Percentiles rank a stretch among this genome's conserved stretches.
These are phyloP conservation scores for Globisporangium ultimum DNA, from an alignment of 352 stramenopile genomes.

Conservation along the genomic window DNA sequence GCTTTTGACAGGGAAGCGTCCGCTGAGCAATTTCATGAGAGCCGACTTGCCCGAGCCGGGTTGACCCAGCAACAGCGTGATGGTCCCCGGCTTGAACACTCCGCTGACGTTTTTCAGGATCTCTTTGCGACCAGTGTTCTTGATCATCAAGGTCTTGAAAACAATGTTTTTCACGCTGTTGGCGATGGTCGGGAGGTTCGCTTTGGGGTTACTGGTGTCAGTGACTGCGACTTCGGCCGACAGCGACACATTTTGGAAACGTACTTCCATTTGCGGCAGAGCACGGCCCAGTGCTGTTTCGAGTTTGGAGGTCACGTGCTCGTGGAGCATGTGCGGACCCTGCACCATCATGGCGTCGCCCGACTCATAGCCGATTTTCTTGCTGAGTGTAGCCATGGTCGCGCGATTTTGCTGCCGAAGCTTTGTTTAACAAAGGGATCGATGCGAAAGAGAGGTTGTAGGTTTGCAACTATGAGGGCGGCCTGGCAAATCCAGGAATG, in stretches of 20 bases:
- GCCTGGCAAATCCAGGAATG: too few species aligned
- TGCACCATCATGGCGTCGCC: slow-evolving; percentile 17
- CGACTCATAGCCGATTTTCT: slow-evolving; percentile 3
- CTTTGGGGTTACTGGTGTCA: slow-evolving; percentile 9
- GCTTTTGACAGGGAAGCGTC: slow-evolving; percentile 8
- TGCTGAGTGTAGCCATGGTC: neutral
- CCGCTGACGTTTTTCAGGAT: slow-evolving; percentile 22
- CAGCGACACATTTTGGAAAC: slow-evolving; percentile 24
- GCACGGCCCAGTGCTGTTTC: slow-evolving; percentile 22
- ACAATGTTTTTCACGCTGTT: slow-evolving; percentile 27
- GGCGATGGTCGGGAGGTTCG: slow-evolving; percentile 33
- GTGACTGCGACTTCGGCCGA: slow-evolving; percentile 17
- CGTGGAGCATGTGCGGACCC: slow-evolving; percentile 26
- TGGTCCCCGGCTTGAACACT: slow-evolving; percentile 21
- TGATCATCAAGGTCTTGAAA: slow-evolving; percentile 10
- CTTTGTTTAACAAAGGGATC: too few species aligned
- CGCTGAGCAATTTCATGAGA: slow-evolving; percentile 27
- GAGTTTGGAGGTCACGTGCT: slow-evolving; percentile 22
- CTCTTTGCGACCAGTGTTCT: slow-evolving; percentile 7
- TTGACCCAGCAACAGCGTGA: slow-evolving; percentile 22
- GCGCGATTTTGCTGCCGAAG: too few species aligned
- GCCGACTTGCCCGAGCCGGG: slow-evolving; percentile 40
- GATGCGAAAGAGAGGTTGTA: too few species aligned
- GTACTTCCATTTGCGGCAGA: slow-evolving; percentile 24
- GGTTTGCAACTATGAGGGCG: too few species aligned